Evolutionary conservation across 2,329 filamentous ascomycete species (phyloP), one percentile per base, ranked within the genome.

Genomic region (Raffaelea ambrosiae): DNA sequence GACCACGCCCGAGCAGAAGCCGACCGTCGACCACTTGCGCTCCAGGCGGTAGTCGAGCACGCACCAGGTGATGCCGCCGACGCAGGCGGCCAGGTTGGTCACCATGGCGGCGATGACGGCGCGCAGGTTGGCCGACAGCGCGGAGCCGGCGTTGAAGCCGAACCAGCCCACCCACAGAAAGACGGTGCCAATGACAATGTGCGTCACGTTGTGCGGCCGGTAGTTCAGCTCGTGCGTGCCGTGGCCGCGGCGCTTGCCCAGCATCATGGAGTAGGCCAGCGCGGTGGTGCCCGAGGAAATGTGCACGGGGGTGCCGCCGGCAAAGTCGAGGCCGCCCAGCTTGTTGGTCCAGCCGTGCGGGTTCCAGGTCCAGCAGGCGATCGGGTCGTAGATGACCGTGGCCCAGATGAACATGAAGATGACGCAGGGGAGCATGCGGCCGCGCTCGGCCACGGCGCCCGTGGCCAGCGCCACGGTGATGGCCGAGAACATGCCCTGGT

Each of bases 141-240:
- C 88, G 16, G 84, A 89, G 54, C 88, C 88, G 44, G 86, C 88
- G 59, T 95, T 95, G 79, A 95, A 95, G 43, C 89, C 89, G 60
- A 95, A 94, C 89, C 88, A 95, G 47, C 89, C 89, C 16, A 95
- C 86, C 88, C 89, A 95, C 16, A 95, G 81, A 68, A 95, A 95
- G 42, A 95, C 88, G 3, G 89, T 95, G 26, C 89, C 89, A 48
- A 94, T 85, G 46, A 95, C 88, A 56, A 95, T 89, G 63, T 94
- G 87, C 4, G 88, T 93, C 42, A 94, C 88, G 59, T 95, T 95
- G 71, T 95, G 89, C 10, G 89, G 89, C 44, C 89, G 84, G 66
- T 91, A 95, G 69, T 94, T 94, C 58, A 95, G 74, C 64, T 91
- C 87, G 61, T 89, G 84, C 23, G 88, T 94, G 44, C 87, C 86